Base-by-base conservation (phyloP, 345 rosid species). In the Citrus mangshanensis region DNA sequence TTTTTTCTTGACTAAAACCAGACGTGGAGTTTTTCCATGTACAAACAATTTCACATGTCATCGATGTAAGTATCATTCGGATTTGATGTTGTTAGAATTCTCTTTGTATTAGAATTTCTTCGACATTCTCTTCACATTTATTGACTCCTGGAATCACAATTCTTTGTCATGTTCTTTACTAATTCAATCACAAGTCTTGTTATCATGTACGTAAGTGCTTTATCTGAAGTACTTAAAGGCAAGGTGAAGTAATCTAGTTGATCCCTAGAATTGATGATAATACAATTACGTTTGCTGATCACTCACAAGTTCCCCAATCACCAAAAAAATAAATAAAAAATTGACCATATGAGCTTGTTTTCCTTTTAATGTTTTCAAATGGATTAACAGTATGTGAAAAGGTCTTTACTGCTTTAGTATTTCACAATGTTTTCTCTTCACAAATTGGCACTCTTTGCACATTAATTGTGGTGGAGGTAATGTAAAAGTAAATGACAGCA, bases 391-490 rank as follows among this genome's bases (percentile, higher is more conserved):
- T 9, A 51, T 73, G 62, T 70, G 60, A 24, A 21, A 0, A 16
- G 9, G 24, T 62, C 66, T 37, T 72, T 59, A 14, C 56, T 72
- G 14, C 34, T 6, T 78, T 62, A 38, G 38, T 24, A 19, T n/a
- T 54, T 55, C 9, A 38, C 24, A 16, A 22, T 22, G 35, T 22
- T 68, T 49, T 30, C 61, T 61, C 62, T 40, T 37, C 42, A 46
- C 86, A 82, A 86, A 76, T 70, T 34, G 65, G 21, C 79, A 82
- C 69, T 84, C 84, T 32, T 60, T 67, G 71, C 61, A 83, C 66
- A 85, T 86, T 40, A 88, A 88, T 70, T 87, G 89, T 78, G 92
- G 92, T 22, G 92, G 92, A 22, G 58, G 68, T 37, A 76, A 75
- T 9, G 56, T 25, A 65, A 61, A 19, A 24, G 67, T 79, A 54